Base-by-base conservation (phyloP, 352 stramenopile genomes). In the Thalassiosira livingstoniorum region DNA sequence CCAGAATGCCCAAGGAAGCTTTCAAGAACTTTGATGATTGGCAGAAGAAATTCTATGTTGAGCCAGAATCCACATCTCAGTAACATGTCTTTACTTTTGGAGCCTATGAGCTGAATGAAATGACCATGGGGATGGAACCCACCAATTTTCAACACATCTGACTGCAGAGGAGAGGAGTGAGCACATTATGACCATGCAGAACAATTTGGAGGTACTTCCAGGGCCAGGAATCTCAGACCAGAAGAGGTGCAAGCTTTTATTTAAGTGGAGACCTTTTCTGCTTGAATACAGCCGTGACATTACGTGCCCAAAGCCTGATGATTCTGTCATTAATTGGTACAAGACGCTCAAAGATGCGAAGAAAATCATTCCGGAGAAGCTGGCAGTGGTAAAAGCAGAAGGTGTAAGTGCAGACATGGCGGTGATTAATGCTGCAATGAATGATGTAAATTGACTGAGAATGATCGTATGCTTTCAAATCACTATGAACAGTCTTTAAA, bases 1-100 rank as follows among this genome's bases (percentile, higher is more conserved):
- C 13, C 1, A 39, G 25, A 43, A 23, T 43, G 29, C 27, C 29
- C 2, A 1, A 1, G 18, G 27, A 11, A 3, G 29, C 10, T 21
- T 65, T 65, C 29, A 37, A 23, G n/a, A 27, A 58, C 47, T 58
- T 58, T 58, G 47, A 58, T 15, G 10, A 15, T 29, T 58, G 47
- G 47, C 47, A 58, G 27, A 7, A 58, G 21, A n/a, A 27, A 29
- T 58, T 29, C 21, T 58, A 58, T 27, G n/a, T 58, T 11, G 47
- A 58, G 21, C 47, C 11, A 7, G 47, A 58, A 15, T 7, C 21
- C 27, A n/a, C 27, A 23, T 29, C 47, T 7, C 21, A 58, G n/a
- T 58, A 58, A 10, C 47, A 58, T 23, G 47, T 29, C 11, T 58
- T 58, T 23, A 5, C 21, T 5, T 58, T 58, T 58, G 21, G 5